These are phyloP conservation scores for Ogataea corticis DNA, from an alignment of 805 yeast species.

Conservation along the genomic window DNA sequence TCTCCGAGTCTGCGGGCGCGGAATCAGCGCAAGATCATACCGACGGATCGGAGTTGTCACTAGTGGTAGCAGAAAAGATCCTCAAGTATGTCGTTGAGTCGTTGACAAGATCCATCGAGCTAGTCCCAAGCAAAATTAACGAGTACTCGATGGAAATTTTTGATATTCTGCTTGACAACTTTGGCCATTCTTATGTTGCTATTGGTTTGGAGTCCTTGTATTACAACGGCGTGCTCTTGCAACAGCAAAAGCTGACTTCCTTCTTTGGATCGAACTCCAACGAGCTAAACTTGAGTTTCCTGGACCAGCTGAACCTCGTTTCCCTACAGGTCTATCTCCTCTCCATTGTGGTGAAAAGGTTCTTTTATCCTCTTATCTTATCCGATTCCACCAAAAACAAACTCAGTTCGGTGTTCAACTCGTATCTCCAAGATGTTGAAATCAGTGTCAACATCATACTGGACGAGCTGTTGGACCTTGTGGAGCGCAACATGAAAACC, in stretches of 20 bases:
- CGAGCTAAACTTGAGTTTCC: slow-evolving; percentile 21
- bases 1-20: slow-evolving; percentile 7
- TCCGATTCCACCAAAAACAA: slow-evolving; percentile 17
- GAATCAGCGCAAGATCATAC: slow-evolving; percentile 17
- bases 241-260: slow-evolving; percentile 28
- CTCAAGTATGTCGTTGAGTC: slow-evolving; percentile 75
- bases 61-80: slow-evolving; percentile 58
- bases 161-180: slow-evolving; percentile 64
- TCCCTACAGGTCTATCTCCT: slow-evolving; percentile 49
- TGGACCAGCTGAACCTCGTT: slow-evolving; percentile 26
- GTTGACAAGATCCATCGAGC: slow-evolving; percentile 72
- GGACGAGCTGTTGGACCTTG: slow-evolving; percentile 54
- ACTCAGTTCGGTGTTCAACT: slow-evolving; percentile 25
- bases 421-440: slow-evolving; percentile 44
- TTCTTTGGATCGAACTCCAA: slow-evolving; percentile 27
- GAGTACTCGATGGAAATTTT: slow-evolving; percentile 65
- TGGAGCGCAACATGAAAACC: slow-evolving; percentile 49
- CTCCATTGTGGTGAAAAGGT: slow-evolving; percentile 71
- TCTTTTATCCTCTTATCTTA: slow-evolving; percentile 69
- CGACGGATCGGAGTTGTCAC: slow-evolving; percentile 31
- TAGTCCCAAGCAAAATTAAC: slow-evolving; percentile 61
- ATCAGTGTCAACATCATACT: slow-evolving; percentile 63
- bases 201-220: slow-evolving; percentile 73
- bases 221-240: slow-evolving; percentile 29
- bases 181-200: slow-evolving; percentile 75